These are phyloP conservation scores for Neoboletus subvelutipes DNA, from an alignment of 768 basidiomycete species.

Conservation along the genomic window DNA sequence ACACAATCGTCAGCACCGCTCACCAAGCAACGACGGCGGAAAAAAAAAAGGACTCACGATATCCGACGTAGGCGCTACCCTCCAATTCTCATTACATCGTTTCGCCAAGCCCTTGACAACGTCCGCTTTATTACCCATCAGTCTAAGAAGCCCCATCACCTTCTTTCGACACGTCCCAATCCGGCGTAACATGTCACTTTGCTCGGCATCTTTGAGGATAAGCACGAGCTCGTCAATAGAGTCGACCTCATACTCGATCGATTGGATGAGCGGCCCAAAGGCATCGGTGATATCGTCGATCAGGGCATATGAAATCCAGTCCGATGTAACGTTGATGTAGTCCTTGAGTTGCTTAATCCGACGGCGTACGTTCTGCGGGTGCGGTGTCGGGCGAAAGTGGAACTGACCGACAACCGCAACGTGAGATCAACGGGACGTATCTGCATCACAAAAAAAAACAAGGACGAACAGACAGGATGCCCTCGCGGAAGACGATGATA, in stretches of 20 bases:
- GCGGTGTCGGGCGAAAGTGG: slow-evolving; percentile 96
- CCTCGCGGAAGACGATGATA: slow-evolving; percentile 97
- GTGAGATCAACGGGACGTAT: background rate
- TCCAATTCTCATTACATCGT: slow-evolving; percentile 98
- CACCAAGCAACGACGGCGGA: background rate
- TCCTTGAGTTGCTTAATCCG: slow-evolving; percentile 99
- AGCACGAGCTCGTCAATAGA: slow-evolving; percentile 97
- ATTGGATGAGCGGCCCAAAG: slow-evolving; percentile 96
- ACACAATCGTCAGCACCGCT: background rate
- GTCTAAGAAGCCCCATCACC: slow-evolving; percentile 93
- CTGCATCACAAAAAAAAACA: background rate
- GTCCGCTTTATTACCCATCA: slow-evolving; percentile 99
- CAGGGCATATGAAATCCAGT: slow-evolving; percentile 99
- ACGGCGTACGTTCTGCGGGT: slow-evolving; percentile 95
- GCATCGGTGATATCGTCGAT: slow-evolving; percentile 99
- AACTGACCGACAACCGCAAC: slow-evolving; percentile 51
- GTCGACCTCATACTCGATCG: slow-evolving; percentile 99
- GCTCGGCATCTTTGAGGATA: slow-evolving; percentile 71
- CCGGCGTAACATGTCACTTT: slow-evolving; percentile 95
- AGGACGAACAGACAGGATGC: slow-evolving; percentile 80
- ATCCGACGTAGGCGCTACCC: slow-evolving; percentile 95
- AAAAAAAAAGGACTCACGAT: slow-evolving; percentile 56
- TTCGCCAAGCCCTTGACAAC: slow-evolving; percentile 99
- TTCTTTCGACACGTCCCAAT: slow-evolving; percentile 99
- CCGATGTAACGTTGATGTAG: slow-evolving; percentile 97